Evolutionary conservation across 345 rosid species (phyloP), one percentile per base, ranked within the genome.

Genomic region (Boechera stricta): DNA sequence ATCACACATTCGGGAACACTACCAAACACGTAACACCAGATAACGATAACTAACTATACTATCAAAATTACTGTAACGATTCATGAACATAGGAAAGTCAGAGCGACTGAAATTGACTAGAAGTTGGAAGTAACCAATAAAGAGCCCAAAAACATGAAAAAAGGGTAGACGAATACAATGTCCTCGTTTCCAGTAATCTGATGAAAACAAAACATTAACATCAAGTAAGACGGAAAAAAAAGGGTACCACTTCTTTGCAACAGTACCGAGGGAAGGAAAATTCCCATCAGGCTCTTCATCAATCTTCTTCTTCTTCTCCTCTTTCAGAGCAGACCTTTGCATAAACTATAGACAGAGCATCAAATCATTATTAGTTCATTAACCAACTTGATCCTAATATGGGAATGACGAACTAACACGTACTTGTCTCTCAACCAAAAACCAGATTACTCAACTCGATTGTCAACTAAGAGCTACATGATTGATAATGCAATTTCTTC

Each of bases 241-340:
- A 15, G 5, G 4, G 39, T 85, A 94, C 97, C 97, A 89, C 79
- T 87, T 94, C 74, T 80, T 92, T 47, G 73, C 73, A 81, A 82
- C 55, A 38, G 77, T 28, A 21, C 57, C 81, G 51, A 77, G 78
- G 41, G 85, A 74, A 69, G 69, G 67, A 66, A 89, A 85, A 80
- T 48, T 82, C 74, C 82, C 90, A 29, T 80, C 83, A 67, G 89
- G 85, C 71, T 82, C 91, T 71, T 85, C 93, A 78, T 81, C 88
- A 75, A 64, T 82, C 79, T 82, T 84, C 77, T 77, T 84, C 77
- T 77, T 44, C 31, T 52, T 88, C 81, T 83, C 98, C 75, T 83
- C 90, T 59, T 79, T 88, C 81, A 38, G 41, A 79, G 86, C 81
- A 63, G 89, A 92, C 79, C 93, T 87, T 84, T 94, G 96, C 97